Evolutionary conservation across 1,139 yeast species (phyloP), one percentile per base, ranked within the genome.

Genomic region (Starmera stellimalicola): DNA sequence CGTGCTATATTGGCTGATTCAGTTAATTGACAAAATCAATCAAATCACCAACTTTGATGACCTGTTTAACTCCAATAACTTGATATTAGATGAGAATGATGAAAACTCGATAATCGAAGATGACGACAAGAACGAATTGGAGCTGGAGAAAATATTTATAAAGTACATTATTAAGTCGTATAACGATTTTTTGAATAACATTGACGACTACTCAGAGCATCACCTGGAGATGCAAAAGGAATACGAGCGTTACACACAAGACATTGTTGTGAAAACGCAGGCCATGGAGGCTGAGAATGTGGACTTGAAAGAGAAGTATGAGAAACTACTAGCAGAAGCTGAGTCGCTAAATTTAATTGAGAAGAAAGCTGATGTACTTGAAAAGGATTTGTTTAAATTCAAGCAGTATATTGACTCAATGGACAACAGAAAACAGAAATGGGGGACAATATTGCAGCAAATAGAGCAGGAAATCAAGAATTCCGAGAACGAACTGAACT

Each of bases 1-100:
- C 2, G 73, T 87, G 69, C 61, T 85, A 24, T 76, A 79, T 53
- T 84, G 95, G 95, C 52, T 84, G 32, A 76, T 81, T 10, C 72
- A 72, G 47, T 59, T 79, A 26, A 73, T 69, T 44, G 59, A 63
- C 20, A 64, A 71, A 34, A 56, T 69, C 43, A 73, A 65, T 39
- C 58, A 53, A 33, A 58, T 63, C 6, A 37, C 42, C n/a, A 28
- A 28, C 12, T 29, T 36, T 26, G 55, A 75, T 11, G 33, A 68
- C 62, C 43, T 56, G 16, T 15, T 11, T 15, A 8, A 26, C 17
- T 16, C 5, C 6, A 22, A 22, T 22, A 14, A 22, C 8, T 12
- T 15, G 15, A n/a, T 14, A 25, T 10, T 63, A 26, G 58, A 68
- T 29, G 53, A 61, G 43, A 64, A 57, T 37, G 57, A 51, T 34